Conservation (phyloP, 495 filamentous ascomycete genomes). For the Hyaloscypha variabilis region DNA sequence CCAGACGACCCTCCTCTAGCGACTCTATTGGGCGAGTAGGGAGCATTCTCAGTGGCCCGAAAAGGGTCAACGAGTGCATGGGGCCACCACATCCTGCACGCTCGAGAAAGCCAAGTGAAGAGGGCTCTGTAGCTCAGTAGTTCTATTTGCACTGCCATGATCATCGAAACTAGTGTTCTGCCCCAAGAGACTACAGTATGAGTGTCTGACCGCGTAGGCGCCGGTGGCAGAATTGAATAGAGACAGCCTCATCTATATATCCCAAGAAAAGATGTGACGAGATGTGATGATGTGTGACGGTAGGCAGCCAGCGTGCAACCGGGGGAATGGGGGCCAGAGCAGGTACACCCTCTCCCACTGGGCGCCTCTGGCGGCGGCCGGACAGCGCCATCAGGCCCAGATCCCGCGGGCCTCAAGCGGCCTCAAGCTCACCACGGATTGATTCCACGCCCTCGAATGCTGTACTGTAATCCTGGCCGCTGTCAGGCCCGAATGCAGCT, state of each 20-base stretch:
- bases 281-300: slow-evolving; percentile 4
- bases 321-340: slow-evolving; percentile 3
- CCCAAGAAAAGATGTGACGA: background rate
- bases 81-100: slow-evolving; percentile 16
- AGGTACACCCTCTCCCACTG: slow-evolving; percentile 2
- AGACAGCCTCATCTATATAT: slow-evolving; percentile 4
- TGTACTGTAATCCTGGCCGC: background rate
- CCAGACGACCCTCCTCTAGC: background rate
- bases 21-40: slow-evolving; percentile 14
- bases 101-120: slow-evolving; percentile 1
- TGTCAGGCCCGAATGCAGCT: slow-evolving; percentile 19
- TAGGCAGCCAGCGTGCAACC: background rate
- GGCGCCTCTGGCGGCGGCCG: background rate
- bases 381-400: background rate
- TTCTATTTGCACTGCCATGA: slow-evolving; percentile 16
- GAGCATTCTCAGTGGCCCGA: background rate
- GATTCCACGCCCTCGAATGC: no score
- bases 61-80: slow-evolving; percentile 10
- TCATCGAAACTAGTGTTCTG: background rate
- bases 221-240: background rate
- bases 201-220: background rate
- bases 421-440: no score
- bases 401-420: background rate
- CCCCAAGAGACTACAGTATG: background rate
- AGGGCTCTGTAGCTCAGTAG: background rate